Evolutionary conservation across 1,139 yeast species (phyloP).

Genomic region (Hyphopichia khmerensis): DNA sequence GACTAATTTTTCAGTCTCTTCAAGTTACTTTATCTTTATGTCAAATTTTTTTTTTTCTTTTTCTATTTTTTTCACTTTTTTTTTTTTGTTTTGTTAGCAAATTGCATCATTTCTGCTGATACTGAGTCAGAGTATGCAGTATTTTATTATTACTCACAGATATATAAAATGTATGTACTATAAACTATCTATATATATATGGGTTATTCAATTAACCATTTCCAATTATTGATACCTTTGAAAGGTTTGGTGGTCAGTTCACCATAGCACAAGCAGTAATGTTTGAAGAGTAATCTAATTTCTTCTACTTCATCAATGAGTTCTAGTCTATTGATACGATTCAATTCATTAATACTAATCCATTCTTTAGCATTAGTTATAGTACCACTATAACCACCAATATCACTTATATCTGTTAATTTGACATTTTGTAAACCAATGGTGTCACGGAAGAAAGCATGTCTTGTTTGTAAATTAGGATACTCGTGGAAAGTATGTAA

Average conservation of each 20-base stretch:
- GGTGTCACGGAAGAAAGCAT: constrained; percentile 26
- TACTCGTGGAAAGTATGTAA: constrained; percentile 51
- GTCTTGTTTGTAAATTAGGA: constrained; percentile 43
- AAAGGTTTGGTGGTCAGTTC: constrained; percentile 9
- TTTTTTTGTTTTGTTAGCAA: not conserved
- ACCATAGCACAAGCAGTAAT: constrained; percentile 55
- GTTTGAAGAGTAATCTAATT: constrained; percentile 66
- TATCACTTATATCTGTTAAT: constrained; percentile 56
- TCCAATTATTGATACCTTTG: constrained; percentile 1
- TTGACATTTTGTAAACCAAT: constrained; percentile 22
- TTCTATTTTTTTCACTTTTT: not conserved
- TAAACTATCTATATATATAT: too few relatives aligned
- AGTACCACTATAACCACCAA: constrained; percentile 52
- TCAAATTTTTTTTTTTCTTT: not conserved
- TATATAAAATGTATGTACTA: too few relatives aligned
- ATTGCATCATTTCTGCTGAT: constrained; percentile 6
- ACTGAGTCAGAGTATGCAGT: too few relatives aligned
- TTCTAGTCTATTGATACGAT: constrained; percentile 63
- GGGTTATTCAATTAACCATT: constrained; percentile 2
- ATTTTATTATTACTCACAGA: too few relatives aligned
- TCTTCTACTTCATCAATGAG: constrained; percentile 91
- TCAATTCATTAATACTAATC: constrained; percentile 47
- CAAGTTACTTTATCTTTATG: not conserved
- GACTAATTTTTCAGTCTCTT: not conserved
- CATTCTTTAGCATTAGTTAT: constrained; percentile 26